Conservation (phyloP, 2,329 filamentous ascomycete genomes). For the Daldinia sp. region DNA sequence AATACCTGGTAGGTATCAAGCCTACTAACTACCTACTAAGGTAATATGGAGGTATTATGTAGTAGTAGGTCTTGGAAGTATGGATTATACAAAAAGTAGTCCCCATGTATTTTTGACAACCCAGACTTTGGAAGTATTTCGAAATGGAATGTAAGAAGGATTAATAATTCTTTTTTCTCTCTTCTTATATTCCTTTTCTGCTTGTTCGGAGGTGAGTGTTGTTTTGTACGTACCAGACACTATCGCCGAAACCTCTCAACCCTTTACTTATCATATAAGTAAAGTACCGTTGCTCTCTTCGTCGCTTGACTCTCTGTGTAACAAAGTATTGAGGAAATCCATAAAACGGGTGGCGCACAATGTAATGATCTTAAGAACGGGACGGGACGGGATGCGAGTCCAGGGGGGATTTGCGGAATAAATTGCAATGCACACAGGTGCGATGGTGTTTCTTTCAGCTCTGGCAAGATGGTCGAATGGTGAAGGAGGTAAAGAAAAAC, state of each 20-base stretch:
- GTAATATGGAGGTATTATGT: no score
- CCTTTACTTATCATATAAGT: conserved; percentile 29
- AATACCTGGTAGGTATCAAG: neutral
- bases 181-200: conserved; percentile 6
- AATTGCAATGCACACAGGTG: neutral
- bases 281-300: conserved; percentile 19
- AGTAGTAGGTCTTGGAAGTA: neutral
- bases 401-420: conserved; percentile 10
- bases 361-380: conserved; percentile 36
- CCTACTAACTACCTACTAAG: no score
- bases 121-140: conserved; percentile 1
- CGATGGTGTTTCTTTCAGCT: neutral
- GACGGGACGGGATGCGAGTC: conserved; percentile 34
- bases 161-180: neutral
- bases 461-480: conserved; percentile 1
- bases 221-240: conserved; percentile 20
- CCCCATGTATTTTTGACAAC: neutral
- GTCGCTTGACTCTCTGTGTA: conserved; percentile 45
- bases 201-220: conserved; percentile 13
- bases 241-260: conserved; percentile 17
- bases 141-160: neutral
- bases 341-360: conserved; percentile 40
- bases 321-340: conserved; percentile 35
- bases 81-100: neutral
- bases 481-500: conserved; percentile 5